Evolutionary conservation across 1,284 basidiomycete species (phyloP).

Genomic region (Apiotrichum brassicae): DNA sequence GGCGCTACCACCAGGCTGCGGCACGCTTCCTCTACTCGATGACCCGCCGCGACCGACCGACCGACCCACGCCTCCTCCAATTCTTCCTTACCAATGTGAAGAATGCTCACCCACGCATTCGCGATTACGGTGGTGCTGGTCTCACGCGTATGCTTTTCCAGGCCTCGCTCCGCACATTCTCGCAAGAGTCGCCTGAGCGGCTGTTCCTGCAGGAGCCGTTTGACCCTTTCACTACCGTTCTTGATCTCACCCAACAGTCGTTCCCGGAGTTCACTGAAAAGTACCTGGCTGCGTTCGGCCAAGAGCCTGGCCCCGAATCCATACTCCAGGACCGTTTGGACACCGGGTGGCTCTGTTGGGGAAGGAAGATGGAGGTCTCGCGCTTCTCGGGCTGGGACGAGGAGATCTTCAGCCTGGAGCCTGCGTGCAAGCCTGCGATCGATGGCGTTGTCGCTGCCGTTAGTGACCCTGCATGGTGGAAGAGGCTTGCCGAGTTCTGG

Average conservation of each 20-base stretch:
- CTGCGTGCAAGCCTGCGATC: slow-evolving; percentile 57
- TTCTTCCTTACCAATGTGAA: slow-evolving; percentile 64
- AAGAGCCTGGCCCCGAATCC: slow-evolving; percentile 40
- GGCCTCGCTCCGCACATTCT: slow-evolving; percentile 78
- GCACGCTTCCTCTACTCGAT: slow-evolving; percentile 65
- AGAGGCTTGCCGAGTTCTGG: slow-evolving; percentile 38
- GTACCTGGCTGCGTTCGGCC: slow-evolving; percentile 51
- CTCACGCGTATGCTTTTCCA: slow-evolving; percentile 67
- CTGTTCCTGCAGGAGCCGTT: slow-evolving; percentile 73
- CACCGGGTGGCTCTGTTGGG: slow-evolving; percentile 85
- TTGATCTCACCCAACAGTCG: slow-evolving; percentile 49
- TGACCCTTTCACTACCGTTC: slow-evolving; percentile 61
- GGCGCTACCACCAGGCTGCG: slow-evolving; percentile 81
- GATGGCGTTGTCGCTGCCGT: slow-evolving; percentile 55
- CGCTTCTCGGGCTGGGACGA: slow-evolving; percentile 50
- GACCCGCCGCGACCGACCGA: slow-evolving; percentile 66
- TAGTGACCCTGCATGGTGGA: slow-evolving; percentile 57
- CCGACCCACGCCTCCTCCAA: slow-evolving; percentile 58
- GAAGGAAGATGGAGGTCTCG: slow-evolving; percentile 65
- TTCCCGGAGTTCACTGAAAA: slow-evolving; percentile 52
- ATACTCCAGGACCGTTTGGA: slow-evolving; percentile 62
- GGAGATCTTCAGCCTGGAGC: slow-evolving; percentile 61
- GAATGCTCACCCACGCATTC: slow-evolving; percentile 75
- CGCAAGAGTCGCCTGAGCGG: slow-evolving; percentile 55
- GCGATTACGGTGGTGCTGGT: slow-evolving; percentile 63